Evolutionary conservation across 257 asterid genomes (phyloP).

Genomic region (Plantago major): DNA sequence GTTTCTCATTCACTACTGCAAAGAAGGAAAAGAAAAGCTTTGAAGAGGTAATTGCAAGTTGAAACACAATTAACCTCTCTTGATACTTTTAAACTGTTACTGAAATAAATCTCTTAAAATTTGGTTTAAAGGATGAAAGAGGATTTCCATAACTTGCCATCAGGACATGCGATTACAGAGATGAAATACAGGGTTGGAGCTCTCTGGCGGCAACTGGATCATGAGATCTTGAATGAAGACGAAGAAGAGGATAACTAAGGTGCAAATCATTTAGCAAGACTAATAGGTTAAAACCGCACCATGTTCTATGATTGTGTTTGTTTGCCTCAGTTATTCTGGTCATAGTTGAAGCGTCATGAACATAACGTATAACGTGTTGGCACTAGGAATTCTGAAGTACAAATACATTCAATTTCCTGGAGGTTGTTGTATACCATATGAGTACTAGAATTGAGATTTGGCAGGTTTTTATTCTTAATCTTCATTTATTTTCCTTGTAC

Average conservation of each 20-base stretch:
- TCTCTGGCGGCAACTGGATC: slow-evolving; percentile 17
- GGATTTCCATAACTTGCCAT: slow-evolving; percentile 31
- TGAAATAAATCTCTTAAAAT: slow-evolving; percentile 21
- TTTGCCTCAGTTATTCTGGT: too few species aligned
- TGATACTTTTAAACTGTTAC: slow-evolving; percentile 1
- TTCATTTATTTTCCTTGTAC: too few species aligned
- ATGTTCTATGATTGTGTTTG: neutral
- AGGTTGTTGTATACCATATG: neutral
- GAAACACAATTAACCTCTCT: slow-evolving; percentile 3
- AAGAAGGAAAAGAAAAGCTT: slow-evolving; percentile 28
- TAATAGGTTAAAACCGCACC: neutral
- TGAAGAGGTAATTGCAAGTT: slow-evolving; percentile 37
- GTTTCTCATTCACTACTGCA: slow-evolving; percentile 30
- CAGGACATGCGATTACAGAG: slow-evolving; percentile 25
- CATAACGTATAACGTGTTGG: too few species aligned
- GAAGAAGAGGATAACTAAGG: slow-evolving; percentile 17
- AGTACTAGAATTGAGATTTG: neutral
- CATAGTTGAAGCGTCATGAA: too few species aligned
- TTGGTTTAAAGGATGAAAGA: slow-evolving; percentile 28
- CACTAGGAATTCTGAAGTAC: neutral
- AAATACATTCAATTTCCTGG: neutral
- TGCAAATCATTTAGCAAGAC: slow-evolving; percentile 4
- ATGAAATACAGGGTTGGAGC: slow-evolving; percentile 33
- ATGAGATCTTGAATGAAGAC: slow-evolving; percentile 26
- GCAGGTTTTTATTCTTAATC: neutral